These are phyloP conservation scores for Aspergillus sp. DNA, from an alignment of 2,329 filamentous ascomycete genomes.

Conservation along the genomic window DNA sequence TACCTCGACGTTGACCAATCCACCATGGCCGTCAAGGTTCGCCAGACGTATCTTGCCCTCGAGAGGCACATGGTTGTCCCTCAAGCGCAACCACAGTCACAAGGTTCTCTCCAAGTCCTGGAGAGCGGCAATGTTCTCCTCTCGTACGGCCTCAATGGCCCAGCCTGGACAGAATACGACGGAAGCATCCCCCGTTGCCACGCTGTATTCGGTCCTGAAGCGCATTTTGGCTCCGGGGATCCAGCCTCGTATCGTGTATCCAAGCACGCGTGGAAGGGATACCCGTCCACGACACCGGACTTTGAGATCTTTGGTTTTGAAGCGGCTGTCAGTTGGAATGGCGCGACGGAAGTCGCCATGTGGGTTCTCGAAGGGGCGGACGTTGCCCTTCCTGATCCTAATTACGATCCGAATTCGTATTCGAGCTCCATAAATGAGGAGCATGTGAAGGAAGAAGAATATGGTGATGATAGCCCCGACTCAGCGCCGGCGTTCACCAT, in stretches of 20 bases:
- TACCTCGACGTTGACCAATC: slow-evolving; percentile 47
- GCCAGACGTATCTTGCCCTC: slow-evolving; percentile 46
- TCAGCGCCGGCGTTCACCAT: slow-evolving; percentile 18
- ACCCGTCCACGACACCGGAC: slow-evolving; percentile 46
- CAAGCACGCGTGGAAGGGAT: slow-evolving; percentile 57
- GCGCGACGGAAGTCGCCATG: slow-evolving; percentile 39
- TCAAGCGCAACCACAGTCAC: slow-evolving; percentile 47
- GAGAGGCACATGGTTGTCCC: slow-evolving; percentile 38
- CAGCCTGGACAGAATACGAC: slow-evolving; percentile 59
- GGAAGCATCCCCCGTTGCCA: slow-evolving; percentile 56
- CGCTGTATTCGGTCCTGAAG: slow-evolving; percentile 49
- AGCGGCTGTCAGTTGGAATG: slow-evolving; percentile 41
- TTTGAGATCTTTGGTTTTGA: slow-evolving; percentile 26
- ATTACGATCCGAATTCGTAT: background rate
- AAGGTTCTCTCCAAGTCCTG: slow-evolving; percentile 52
- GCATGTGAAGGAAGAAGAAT: background rate
- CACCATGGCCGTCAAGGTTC: slow-evolving; percentile 50
- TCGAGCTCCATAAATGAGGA: background rate
- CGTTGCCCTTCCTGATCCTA: background rate
- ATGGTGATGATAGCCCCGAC: background rate
- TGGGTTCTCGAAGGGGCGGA: slow-evolving; percentile 34
- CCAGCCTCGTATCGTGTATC: slow-evolving; percentile 59
- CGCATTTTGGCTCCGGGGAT: slow-evolving; percentile 39
- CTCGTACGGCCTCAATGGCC: slow-evolving; percentile 53
- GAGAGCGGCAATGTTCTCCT: slow-evolving; percentile 52